Conservation (phyloP, 140 eudicot species). For the Artemisia princeps region DNA sequence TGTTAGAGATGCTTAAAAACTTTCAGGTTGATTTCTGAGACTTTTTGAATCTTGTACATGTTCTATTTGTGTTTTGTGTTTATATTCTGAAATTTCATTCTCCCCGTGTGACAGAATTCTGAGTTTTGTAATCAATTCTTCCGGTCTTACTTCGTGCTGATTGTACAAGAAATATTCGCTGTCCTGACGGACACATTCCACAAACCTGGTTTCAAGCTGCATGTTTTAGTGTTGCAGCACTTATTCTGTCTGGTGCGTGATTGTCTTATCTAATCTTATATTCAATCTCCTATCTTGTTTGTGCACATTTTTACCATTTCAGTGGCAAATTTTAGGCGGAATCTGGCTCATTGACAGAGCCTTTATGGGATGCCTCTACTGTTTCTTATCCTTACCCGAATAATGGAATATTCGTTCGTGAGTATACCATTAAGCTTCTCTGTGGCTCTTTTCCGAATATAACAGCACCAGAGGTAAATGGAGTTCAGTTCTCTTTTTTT, state of each 20-base stretch:
- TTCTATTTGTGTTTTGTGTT: neutral
- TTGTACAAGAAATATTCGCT: constrained; percentile 96
- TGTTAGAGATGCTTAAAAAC: constrained; percentile 89
- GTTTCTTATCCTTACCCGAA: constrained; percentile 68
- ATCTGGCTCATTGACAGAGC: constrained; percentile 69
- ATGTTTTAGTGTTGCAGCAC: constrained; percentile 85
- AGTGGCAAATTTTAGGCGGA: constrained; percentile 52
- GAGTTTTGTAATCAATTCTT: constrained; percentile 85
- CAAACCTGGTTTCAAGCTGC: constrained; percentile 97
- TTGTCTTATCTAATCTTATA: neutral
- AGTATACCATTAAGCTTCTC: constrained; percentile 78
- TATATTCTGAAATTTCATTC: neutral
- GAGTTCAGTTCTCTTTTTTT: neutral
- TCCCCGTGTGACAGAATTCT: constrained; percentile 46
- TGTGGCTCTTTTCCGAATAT: constrained; percentile 91
- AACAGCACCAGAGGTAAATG: constrained; percentile 65
- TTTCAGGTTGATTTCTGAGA: constrained; percentile 56
- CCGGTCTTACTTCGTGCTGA: constrained; percentile 73
- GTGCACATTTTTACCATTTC: neutral
- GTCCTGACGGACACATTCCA: constrained; percentile 94
- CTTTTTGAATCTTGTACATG: constrained; percentile 8
- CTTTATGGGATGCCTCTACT: constrained; percentile 81
- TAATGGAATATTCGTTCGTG: constrained; percentile 69
- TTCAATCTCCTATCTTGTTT: neutral
- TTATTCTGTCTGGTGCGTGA: constrained; percentile 69